Conservation (phyloP, 805 yeast species). For the Saccharomyces mikatae region DNA sequence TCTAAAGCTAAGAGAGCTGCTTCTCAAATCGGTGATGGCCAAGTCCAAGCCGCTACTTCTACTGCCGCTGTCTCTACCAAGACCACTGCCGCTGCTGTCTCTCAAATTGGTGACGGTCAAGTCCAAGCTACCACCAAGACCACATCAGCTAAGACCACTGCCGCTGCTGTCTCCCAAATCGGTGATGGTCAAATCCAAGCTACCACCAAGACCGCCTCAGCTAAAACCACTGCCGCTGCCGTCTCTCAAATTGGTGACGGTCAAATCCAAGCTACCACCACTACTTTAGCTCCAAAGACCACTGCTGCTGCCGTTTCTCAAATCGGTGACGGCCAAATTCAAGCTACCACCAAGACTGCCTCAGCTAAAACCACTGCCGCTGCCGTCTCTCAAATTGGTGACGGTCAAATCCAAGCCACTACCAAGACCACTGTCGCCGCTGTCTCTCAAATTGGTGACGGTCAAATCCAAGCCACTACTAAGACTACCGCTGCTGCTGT, state of each 20-base stretch:
- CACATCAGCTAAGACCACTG: conserved; percentile 25
- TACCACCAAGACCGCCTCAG: conserved; percentile 16
- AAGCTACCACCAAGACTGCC: conserved; percentile 20
- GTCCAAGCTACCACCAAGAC: conserved; percentile 28
- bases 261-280: conserved; percentile 38
- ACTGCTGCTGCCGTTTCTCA: conserved; percentile 37
- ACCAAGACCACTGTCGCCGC: conserved; percentile 32
- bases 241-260: conserved; percentile 45
- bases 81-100: conserved; percentile 30
- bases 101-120: conserved; percentile 37
- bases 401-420: conserved; percentile 22
- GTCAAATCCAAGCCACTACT: conserved; percentile 32
- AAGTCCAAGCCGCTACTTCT: conserved; percentile 33
- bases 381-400: conserved; percentile 32
- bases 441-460: conserved; percentile 24
- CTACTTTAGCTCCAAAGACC: conserved; percentile 23
- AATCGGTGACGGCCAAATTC: conserved; percentile 34
- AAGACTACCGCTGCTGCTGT: conserved; percentile 21
- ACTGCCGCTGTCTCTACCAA: conserved; percentile 18
- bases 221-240: conserved; percentile 31
- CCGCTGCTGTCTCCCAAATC: conserved; percentile 40
- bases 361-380: conserved; percentile 23
- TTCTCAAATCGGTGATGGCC: conserved; percentile 42
- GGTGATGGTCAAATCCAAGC: conserved; percentile 43
- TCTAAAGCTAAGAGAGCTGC: conserved; percentile 35